A percentile compares a stretch with the other conserved stretches of the same genome.
phyloP scores from a whole-genome alignment of 2,329 filamentous ascomycete genomes.

The Trichoderma afroharzianum region DNA sequence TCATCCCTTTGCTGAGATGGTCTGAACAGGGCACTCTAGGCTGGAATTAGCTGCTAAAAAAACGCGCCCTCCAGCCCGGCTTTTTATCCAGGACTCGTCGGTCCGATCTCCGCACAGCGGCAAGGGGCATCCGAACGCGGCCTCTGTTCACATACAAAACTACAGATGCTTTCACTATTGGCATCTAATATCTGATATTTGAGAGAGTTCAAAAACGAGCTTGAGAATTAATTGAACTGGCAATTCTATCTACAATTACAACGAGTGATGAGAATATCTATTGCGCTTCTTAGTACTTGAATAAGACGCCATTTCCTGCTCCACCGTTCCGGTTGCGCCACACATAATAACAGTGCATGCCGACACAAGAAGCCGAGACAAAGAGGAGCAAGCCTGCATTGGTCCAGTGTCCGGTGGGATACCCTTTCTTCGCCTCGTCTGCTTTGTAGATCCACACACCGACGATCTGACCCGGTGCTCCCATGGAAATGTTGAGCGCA shows the following conservation, averaged over 20 bases:
- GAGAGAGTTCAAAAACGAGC: background rate
- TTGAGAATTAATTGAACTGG: background rate
- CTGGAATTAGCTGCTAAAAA: background rate
- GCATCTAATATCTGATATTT: background rate
- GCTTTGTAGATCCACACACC: background rate
- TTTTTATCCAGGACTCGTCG: background rate
- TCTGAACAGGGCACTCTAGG: background rate
- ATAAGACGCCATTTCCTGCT: background rate
- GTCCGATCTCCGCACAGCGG: background rate
- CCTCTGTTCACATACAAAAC: background rate
- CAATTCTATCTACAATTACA: background rate
- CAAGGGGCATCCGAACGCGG: background rate
- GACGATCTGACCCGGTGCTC: background rate
- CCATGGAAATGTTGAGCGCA: background rate
- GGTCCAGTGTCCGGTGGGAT: background rate
- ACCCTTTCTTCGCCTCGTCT: background rate
- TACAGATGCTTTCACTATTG: background rate
- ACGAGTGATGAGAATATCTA: background rate
- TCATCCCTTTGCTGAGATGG: background rate
- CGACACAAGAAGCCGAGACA: background rate
- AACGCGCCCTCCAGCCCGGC: background rate
- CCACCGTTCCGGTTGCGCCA: background rate
- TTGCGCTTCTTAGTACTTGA: background rate
- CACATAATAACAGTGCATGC: background rate
- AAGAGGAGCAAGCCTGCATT: background rate